Base-by-base conservation (phyloP, 345 rosid species). In the Eucalyptus pumila region DNA sequence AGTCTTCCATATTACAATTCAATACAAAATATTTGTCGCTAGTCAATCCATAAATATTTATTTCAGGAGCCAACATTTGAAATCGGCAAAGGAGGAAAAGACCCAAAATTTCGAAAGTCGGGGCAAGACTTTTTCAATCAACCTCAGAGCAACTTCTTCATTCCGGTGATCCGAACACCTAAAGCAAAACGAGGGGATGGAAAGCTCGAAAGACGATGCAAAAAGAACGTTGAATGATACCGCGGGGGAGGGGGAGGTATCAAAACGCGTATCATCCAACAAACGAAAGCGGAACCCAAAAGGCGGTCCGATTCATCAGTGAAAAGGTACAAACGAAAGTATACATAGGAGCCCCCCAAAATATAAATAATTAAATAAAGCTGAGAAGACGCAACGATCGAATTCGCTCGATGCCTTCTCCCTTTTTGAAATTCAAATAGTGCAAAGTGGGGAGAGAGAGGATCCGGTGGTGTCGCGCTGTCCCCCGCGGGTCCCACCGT, bases 61-160 rank as follows among this genome's bases (percentile, higher is more conserved):
- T 27, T 6, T 27, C 32, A 5, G 4, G 14, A 60, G n/a, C 15
- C n/a, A 12, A 12, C 15, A 26, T 60, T 60, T 60, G n/a, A 60
- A 60, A 26, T 60, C 8, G 32, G 32, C 32, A 11, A 12, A 13
- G 34, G 69, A 62, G 69, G 69, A 69, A 7, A 16, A 9, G 5
- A 1, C 1, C 23, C 80, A 8, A 15, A 67, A 19, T 17, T 37
- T 10, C 26, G 12, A 67, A n/a, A n/a, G 17, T 14, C 10, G 40
- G 37, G 76, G 76, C 21, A 7, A 15, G 32, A n/a, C 3, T 2
- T n/a, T 15, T 65, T 16, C 40, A 8, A 15, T n/a, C 76, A 32
- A 15, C 76, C 23, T 3, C 0, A 4, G 10, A 14, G 19, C 76
- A 4, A 3, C 10, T n/a, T n/a, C 21, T n/a, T n/a, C 37, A 7